phyloP scores from a whole-genome alignment of 148 eudicot genomes.

The Fagopyrum homotropicum region DNA sequence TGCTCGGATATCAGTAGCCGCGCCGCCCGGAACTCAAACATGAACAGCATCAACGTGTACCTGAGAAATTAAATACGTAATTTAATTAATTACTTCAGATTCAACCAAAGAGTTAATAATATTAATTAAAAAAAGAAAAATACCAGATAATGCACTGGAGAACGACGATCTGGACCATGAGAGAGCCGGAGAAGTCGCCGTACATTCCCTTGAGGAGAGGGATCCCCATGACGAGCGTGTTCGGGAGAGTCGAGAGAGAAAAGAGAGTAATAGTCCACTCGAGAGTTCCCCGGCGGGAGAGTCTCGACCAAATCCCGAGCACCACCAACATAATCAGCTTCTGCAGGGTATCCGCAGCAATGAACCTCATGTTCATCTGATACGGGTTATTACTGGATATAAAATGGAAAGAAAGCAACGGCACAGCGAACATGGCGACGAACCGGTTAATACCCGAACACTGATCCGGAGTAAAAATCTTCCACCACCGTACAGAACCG shows the following conservation, averaged over 20 bases:
- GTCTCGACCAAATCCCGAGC: constrained; percentile 42
- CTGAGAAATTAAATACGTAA: not conserved
- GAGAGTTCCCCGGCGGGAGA: constrained; percentile 52
- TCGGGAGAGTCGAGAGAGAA: constrained; percentile 82
- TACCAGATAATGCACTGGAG: constrained; percentile 86
- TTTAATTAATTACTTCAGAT: not conserved
- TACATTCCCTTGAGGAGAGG: constrained; percentile 92
- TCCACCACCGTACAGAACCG: constrained; percentile 96
- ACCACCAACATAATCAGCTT: constrained; percentile 52
- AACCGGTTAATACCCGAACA: constrained; percentile 91
- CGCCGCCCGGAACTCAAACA: constrained; percentile 86
- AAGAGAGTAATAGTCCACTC: constrained; percentile 89
- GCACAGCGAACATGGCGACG: constrained; percentile 84
- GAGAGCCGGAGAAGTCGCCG: constrained; percentile 67
- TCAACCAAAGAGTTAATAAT: not conserved
- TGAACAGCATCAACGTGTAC: constrained; percentile 83
- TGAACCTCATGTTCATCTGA: constrained; percentile 71
- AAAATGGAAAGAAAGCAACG: constrained; percentile 84
- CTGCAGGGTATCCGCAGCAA: constrained; percentile 81
- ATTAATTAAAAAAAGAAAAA: not conserved
- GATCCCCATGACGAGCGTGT: constrained; percentile 95
- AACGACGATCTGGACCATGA: constrained; percentile 93
- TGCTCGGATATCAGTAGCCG: constrained; percentile 76
- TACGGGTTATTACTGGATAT: constrained; percentile 78
- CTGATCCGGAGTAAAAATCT: constrained; percentile 83